Percentiles rank a stretch among this genome's conserved stretches.
These are phyloP conservation scores for Diospyros kaki DNA, from an alignment of 148 eudicot genomes.

Conservation along the genomic window DNA sequence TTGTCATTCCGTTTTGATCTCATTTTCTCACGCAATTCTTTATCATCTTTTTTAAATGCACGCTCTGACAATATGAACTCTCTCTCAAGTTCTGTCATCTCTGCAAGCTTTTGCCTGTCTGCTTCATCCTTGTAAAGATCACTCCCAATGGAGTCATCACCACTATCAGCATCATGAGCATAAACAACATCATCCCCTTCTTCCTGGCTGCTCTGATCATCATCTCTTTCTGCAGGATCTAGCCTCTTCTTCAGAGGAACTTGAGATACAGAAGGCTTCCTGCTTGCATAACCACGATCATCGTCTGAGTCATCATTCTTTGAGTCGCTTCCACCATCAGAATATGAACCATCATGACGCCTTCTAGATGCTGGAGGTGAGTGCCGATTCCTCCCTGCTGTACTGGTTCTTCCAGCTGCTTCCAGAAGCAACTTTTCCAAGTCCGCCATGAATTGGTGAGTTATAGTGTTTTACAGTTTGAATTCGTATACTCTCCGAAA, in stretches of 20 bases:
- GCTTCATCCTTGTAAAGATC: slow-evolving; percentile 84
- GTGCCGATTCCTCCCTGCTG: slow-evolving; percentile 62
- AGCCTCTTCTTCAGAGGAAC: slow-evolving; percentile 87
- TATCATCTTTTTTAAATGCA: slow-evolving; percentile 67
- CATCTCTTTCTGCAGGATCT: slow-evolving; percentile 58
- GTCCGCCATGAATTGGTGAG: slow-evolving; percentile 55
- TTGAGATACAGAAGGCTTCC: slow-evolving; percentile 73
- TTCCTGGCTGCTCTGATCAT: slow-evolving; percentile 64
- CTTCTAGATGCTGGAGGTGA: slow-evolving; percentile 74
- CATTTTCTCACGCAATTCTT: slow-evolving; percentile 64
- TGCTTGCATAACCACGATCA: slow-evolving; percentile 56
- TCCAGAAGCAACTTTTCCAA: slow-evolving; percentile 84
- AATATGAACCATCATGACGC: slow-evolving; percentile 57
- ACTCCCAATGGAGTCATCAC: slow-evolving; percentile 72
- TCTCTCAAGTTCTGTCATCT: slow-evolving; percentile 78
- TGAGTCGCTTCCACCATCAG: slow-evolving; percentile 24
- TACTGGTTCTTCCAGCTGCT: slow-evolving; percentile 94
- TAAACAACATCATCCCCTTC: slow-evolving; percentile 50
- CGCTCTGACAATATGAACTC: slow-evolving; percentile 84
- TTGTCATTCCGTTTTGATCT: slow-evolving; percentile 59
- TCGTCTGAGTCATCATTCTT: background rate
- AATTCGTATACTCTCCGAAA: background rate
- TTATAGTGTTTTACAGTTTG: background rate
- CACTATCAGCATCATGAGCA: slow-evolving; percentile 60
- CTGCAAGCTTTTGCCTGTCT: slow-evolving; percentile 71